Evolutionary conservation across 106 monocot genomes (phyloP), one percentile per base, ranked within the genome.

Genomic region (Dioscorea zingiberensis): DNA sequence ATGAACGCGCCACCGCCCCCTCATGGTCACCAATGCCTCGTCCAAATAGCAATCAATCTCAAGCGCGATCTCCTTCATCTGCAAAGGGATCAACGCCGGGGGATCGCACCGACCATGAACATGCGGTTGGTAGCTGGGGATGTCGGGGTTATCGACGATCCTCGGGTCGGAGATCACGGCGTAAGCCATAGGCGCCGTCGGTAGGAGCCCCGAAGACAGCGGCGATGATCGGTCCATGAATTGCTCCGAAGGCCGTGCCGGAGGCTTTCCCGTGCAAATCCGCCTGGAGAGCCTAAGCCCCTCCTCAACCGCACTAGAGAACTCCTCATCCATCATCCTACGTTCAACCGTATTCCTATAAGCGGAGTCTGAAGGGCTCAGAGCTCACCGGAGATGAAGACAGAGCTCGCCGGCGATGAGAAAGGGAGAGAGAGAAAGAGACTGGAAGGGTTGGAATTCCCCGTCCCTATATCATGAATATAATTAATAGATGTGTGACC

Each of bases 91-190:
- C 74, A 97, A 62, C 62, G 91, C 88, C 22, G 95, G 95, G 19
- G 95, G 91, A 54, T 97, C 95, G 63, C 83, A 74, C 55, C 81
- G 46, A 14, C 95, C 95, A 65, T 88, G 73, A 4, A 97, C 95
- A 71, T 97, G 83, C 22, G 95, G 95, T 81, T 97, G 95, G 79
- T 97, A 97, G 74, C 95, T 97, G 13, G 95, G 91, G 5, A 91
- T 62, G 73, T 97, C 91, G 46, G 95, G 95, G 71, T 88, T 97
- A 72, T 97, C 95, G 61, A 97, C 91, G 49, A 81, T 77, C n/a
- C 59, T 83, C 16, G 95, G 95, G 62, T 97, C 91, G 54, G 23
- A 45, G 44, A 97, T 79, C 62, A 88, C 88, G 12, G 91, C 95
- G 72, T 84, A 97, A 27, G 83, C 59, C 85, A 84, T 92, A 62